Conservation (phyloP, 495 filamentous ascomycete genomes). For the Tuber calosporum region DNA sequence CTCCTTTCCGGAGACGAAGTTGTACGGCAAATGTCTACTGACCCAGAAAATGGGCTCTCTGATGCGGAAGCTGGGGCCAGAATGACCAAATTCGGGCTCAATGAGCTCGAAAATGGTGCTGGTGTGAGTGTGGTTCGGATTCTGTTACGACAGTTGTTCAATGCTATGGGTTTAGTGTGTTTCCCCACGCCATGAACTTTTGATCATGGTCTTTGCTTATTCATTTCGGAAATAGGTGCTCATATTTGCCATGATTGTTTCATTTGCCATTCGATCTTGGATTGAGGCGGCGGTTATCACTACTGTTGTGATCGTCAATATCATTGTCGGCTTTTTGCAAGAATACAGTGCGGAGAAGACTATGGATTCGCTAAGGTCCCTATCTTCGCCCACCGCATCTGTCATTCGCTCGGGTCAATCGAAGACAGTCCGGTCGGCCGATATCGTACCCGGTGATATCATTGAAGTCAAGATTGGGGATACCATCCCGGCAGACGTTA, state of each 20-base stretch:
- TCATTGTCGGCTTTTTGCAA: constrained; percentile 62
- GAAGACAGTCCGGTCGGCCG: constrained; percentile 58
- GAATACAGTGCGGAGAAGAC: constrained; percentile 69
- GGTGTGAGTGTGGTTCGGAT: constrained; percentile 55
- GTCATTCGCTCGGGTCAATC: constrained; percentile 65
- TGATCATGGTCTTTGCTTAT: constrained; percentile 38
- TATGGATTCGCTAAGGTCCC: constrained; percentile 61
- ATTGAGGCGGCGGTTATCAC: constrained; percentile 65
- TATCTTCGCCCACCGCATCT: constrained; percentile 66
- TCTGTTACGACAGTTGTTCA: constrained; percentile 56
- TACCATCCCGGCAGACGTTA: constrained; percentile 72
- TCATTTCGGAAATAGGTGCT: constrained; percentile 48
- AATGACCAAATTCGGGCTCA: constrained; percentile 53
- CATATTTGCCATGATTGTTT: constrained; percentile 63
- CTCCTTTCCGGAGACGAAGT: constrained; percentile 52
- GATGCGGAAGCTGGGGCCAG: constrained; percentile 51
- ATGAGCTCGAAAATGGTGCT: constrained; percentile 55
- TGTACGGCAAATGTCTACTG: constrained; percentile 53
- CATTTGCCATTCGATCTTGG: constrained; percentile 60
- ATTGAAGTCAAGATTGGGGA: constrained; percentile 74
- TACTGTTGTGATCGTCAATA: constrained; percentile 59
- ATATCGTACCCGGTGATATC: constrained; percentile 75
- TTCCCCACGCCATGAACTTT: constrained; percentile 9
- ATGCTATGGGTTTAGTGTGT: constrained; percentile 59
- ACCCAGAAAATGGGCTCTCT: constrained; percentile 57